Conservation (phyloP, 768 basidiomycete genomes). For the Boletus rufocinnamomeus region DNA sequence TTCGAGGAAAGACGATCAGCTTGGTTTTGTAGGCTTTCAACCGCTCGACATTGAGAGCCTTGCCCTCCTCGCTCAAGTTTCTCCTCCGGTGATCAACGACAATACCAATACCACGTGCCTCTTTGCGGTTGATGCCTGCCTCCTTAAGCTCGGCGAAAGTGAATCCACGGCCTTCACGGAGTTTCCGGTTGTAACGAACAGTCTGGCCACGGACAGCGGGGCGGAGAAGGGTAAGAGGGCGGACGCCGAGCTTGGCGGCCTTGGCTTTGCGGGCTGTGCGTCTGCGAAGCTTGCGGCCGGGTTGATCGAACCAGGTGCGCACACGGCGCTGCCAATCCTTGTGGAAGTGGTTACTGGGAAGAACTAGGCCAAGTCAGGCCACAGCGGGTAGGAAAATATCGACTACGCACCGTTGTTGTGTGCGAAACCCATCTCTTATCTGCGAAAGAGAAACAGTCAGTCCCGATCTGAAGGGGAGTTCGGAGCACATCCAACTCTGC, state of each 20-base stretch:
- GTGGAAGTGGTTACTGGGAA: constrained; percentile 93
- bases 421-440: constrained; percentile 40
- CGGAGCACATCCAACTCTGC: constrained; percentile 22
- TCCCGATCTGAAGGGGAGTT: background rate
- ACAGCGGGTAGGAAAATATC: constrained; percentile 31
- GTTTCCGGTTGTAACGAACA: constrained; percentile 96
- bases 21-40: constrained; percentile 91
- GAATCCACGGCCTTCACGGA: constrained; percentile 97
- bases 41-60: constrained; percentile 91
- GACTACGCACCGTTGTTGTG: constrained; percentile 36
- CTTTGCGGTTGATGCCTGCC: constrained; percentile 92
- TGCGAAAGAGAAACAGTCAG: constrained; percentile 23
- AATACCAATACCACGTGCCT: constrained; percentile 90
- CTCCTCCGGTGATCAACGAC: constrained; percentile 97
- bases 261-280: constrained; percentile 90
- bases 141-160: constrained; percentile 93
- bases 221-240: constrained; percentile 88
- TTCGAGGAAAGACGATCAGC: constrained; percentile 96
- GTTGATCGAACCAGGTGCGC: constrained; percentile 99
- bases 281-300: constrained; percentile 94
- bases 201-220: constrained; percentile 97
- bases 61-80: constrained; percentile 96
- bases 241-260: constrained; percentile 87
- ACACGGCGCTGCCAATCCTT: constrained; percentile 99
- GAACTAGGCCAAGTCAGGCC: constrained; percentile 51